Evolutionary conservation across 306 rosid species (phyloP), one percentile per base, ranked within the genome.

Genomic region (Castanospermum australe): DNA sequence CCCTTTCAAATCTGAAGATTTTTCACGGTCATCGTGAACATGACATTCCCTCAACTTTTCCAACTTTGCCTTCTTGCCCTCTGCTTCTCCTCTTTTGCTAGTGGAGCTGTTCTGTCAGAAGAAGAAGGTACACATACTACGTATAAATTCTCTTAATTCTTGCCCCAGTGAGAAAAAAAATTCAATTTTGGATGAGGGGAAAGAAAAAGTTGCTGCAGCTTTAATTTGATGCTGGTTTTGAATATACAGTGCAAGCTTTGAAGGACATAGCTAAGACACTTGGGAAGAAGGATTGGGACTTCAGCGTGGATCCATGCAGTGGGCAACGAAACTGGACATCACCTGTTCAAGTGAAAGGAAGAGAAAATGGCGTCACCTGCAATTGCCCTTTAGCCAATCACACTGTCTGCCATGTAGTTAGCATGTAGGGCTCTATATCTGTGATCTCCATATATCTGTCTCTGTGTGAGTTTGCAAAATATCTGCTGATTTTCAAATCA

Each of bases 351-450:
- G 25, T 15, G 2, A 25, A 67, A 1, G 88, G 83, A 10, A 50
- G 4, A 0, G 79, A 44, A 8, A 79, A 83, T 45, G 60, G 66
- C 35, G 85, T 93, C n/a, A 59, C 59, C 6, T 90, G 97, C 78
- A 22, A 83, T 32, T 89, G 96, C 64, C 42, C 76, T 12, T 83
- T 76, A 63, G 65, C 13, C 61, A 71, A 79, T 20, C 32, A 18
- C 22, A 82, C 88, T 6, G 6, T 81, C 55, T 92, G 95, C 85
- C 97, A 92, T 36, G 82, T 92, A 15, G 75, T 86, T 7, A 75
- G 76, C 87, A 89, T 92, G 97, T 92, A 84, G 1, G 81, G 6
- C 24, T 25, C 50, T n/a, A 18, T 21, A 60, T 54, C 50, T n/a
- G 6, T 52, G 0, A 35, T 75, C 71, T 66, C 8, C 15, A 2